Evolutionary conservation across 169 alveolate genomes (phyloP).

Genomic region (Cryptosporidium canis): DNA sequence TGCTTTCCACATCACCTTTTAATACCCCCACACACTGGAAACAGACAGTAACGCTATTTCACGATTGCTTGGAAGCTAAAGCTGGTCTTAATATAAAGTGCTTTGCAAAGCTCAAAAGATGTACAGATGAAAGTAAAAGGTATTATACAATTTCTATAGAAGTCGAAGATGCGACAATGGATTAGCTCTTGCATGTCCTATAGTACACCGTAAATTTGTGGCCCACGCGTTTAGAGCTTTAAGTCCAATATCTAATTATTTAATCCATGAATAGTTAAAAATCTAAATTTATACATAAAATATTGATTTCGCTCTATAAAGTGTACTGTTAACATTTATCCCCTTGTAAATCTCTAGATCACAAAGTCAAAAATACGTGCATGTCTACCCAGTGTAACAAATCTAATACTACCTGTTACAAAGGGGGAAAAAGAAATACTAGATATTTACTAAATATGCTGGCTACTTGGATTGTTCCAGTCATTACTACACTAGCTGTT

Average conservation of each 20-base stretch:
- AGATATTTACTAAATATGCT: slow-evolving; percentile 7
- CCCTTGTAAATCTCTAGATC: neutral
- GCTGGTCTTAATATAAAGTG: slow-evolving; percentile 32
- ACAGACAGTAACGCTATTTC: slow-evolving; percentile 37
- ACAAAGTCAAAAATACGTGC: slow-evolving; percentile 51
- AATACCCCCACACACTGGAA: slow-evolving; percentile 72
- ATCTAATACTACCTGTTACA: neutral
- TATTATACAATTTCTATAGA: slow-evolving; percentile 35
- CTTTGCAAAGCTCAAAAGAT: neutral
- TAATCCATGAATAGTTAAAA: neutral
- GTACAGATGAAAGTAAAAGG: neutral
- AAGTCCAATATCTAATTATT: neutral
- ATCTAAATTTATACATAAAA: neutral
- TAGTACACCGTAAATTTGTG: neutral
- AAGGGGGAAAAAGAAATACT: neutral
- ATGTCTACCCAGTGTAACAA: slow-evolving; percentile 23
- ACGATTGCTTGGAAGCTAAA: slow-evolving; percentile 28
- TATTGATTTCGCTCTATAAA: neutral
- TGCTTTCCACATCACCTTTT: slow-evolving; percentile 69
- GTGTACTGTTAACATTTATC: neutral
- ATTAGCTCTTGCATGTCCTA: neutral
- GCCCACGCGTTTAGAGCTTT: neutral
- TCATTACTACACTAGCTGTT: slow-evolving; percentile 25
- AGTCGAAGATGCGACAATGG: slow-evolving; percentile 24
- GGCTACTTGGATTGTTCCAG: slow-evolving; percentile 67